phyloP scores from a whole-genome alignment of 208 protist species.

The Leishmania amazonensis region DNA sequence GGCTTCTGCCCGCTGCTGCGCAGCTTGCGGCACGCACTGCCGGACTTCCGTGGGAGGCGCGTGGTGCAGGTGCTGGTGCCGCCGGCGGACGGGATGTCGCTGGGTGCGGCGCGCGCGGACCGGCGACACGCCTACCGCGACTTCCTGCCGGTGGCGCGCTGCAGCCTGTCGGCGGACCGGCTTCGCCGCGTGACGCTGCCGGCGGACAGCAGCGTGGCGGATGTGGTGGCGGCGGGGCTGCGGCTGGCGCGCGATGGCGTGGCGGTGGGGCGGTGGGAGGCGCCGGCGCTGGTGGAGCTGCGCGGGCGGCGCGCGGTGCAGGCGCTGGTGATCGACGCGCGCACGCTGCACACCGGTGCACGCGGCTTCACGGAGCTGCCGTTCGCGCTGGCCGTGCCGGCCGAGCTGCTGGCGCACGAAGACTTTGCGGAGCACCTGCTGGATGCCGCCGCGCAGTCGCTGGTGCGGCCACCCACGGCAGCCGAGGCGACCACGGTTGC shows the following conservation, averaged over 20 bases:
- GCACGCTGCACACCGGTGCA: conserved; percentile 16
- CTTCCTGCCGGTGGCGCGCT: conserved; percentile 21
- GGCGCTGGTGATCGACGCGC: conserved; percentile 33
- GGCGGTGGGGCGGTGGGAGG: neutral
- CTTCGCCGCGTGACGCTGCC: conserved; percentile 25
- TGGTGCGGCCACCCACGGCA: conserved; percentile 9
- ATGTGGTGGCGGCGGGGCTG: conserved; percentile 32
- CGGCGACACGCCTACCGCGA: conserved; percentile 21
- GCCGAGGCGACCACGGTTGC: conserved; percentile 12
- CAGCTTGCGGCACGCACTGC: conserved; percentile 19
- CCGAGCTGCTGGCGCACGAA: conserved; percentile 24
- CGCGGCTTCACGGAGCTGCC: conserved; percentile 18
- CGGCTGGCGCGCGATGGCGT: conserved; percentile 5
- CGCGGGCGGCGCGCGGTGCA: conserved; percentile 28
- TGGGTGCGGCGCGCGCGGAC: conserved; percentile 13
- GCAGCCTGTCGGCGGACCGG: conserved; percentile 7
- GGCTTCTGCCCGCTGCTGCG: conserved; percentile 26
- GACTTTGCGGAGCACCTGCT: conserved; percentile 19
- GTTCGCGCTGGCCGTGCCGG: conserved; percentile 14
- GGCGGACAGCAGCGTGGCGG: conserved; percentile 20
- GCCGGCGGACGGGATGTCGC: conserved; percentile 7
- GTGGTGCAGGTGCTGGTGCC: conserved; percentile 24
- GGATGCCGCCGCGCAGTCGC: conserved; percentile 4
- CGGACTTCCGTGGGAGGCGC: conserved; percentile 8
- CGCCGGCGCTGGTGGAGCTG: conserved; percentile 22